phyloP scores from a whole-genome alignment of 2,329 filamentous ascomycete species.

The Exophiala spinifera region DNA sequence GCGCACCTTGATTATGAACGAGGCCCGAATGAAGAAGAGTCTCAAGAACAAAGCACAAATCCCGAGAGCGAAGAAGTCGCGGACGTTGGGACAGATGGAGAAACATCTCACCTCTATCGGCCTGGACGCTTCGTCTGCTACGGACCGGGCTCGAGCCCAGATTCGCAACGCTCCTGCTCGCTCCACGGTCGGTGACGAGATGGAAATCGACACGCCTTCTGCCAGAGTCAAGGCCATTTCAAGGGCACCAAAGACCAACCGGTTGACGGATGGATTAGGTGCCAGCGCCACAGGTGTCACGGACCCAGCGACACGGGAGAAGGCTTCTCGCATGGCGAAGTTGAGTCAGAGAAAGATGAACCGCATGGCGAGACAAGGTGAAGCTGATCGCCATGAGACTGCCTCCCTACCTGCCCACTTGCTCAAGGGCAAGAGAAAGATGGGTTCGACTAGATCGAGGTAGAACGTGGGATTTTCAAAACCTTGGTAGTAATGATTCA shows the following conservation, averaged over 20 bases:
- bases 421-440: conserved; percentile 86
- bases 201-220: conserved; percentile 41
- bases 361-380: conserved; percentile 92
- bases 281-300: conserved; percentile 76
- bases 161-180: conserved; percentile 60
- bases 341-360: conserved; percentile 98
- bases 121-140: conserved; percentile 73
- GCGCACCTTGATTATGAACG: conserved; percentile 86
- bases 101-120: conserved; percentile 79
- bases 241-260: conserved; percentile 65
- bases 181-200: conserved; percentile 60
- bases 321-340: conserved; percentile 84
- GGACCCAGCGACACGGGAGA: conserved; percentile 63
- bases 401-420: conserved; percentile 85
- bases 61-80: conserved; percentile 75
- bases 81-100: conserved; percentile 83
- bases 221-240: conserved; percentile 45
- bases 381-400: conserved; percentile 86
- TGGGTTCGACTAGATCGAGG: conserved; percentile 79
- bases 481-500: not conserved
- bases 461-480: conserved; percentile 34
- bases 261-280: conserved; percentile 43
- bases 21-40: conserved; percentile 89
- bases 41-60: conserved; percentile 97
- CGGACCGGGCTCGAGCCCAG: conserved; percentile 67